Conservation (phyloP, 2,329 filamentous ascomycete genomes). For the Aureobasidium sp. region DNA sequence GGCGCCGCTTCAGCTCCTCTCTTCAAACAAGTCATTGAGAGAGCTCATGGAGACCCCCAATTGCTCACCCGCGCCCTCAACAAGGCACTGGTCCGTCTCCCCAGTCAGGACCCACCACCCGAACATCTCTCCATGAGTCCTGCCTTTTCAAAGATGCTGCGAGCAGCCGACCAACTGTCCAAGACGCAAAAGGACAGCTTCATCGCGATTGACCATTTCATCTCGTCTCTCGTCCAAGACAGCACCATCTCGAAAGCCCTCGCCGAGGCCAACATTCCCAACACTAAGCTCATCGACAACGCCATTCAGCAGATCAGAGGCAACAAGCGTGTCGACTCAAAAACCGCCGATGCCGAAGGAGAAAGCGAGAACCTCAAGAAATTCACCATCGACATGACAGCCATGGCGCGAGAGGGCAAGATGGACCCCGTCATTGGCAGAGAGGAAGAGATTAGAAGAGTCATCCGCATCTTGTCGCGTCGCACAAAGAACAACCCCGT, state of each 20-base stretch:
- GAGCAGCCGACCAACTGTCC: conserved; percentile 79
- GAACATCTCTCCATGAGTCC: conserved; percentile 80
- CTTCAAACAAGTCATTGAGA: conserved; percentile 89
- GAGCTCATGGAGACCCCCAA: conserved; percentile 87
- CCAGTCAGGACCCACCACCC: conserved; percentile 90
- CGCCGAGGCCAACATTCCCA: conserved; percentile 83
- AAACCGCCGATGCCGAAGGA: conserved; percentile 85
- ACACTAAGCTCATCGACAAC: conserved; percentile 79
- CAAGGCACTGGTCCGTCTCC: conserved; percentile 81
- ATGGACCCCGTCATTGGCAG: conserved; percentile 95
- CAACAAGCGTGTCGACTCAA: conserved; percentile 88
- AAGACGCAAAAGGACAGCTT: conserved; percentile 97
- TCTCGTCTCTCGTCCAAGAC: conserved; percentile 78
- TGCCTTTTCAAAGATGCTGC: conserved; percentile 71
- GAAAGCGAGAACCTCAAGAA: conserved; percentile 96
- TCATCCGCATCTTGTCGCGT: conserved; percentile 83
- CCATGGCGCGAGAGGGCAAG: conserved; percentile 92
- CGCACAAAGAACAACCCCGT: conserved; percentile 99
- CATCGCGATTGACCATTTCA: conserved; percentile 91
- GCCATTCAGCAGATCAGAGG: conserved; percentile 90
- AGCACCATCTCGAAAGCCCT: conserved; percentile 63
- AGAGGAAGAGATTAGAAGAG: conserved; percentile 90
- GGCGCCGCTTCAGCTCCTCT: conserved; percentile 61
- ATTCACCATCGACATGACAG: conserved; percentile 97
- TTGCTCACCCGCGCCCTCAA: conserved; percentile 82